phyloP scores from a whole-genome alignment of 306 rosid species.

The Rosa lucieae region DNA sequence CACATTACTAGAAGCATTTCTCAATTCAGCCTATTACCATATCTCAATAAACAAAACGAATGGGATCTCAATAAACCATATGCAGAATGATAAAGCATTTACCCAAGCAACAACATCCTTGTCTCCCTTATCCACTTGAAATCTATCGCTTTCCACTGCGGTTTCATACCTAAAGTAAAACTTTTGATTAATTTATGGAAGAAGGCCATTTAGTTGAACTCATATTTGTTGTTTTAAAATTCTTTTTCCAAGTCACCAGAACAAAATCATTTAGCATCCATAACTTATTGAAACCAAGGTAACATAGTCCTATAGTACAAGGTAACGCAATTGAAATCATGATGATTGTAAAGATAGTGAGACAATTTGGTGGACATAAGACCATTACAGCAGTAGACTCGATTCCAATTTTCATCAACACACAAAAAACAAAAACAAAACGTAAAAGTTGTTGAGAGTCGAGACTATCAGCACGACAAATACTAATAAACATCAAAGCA shows the following conservation, averaged over 20 bases:
- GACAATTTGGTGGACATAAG: neutral
- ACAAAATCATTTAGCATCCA: neutral
- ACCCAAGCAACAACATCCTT: too few species aligned
- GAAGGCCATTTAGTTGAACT: neutral
- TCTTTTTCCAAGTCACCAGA: neutral
- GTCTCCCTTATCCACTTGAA: too few species aligned
- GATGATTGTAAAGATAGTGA: neutral
- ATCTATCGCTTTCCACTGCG: too few species aligned
- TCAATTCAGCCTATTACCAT: too few species aligned
- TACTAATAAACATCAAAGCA: neutral
- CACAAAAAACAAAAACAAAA: neutral
- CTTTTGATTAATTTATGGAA: neutral
- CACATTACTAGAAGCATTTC: too few species aligned
- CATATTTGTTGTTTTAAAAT: neutral
- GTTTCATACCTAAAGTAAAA: too few species aligned
- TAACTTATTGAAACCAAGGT: neutral
- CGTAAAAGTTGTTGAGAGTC: neutral
- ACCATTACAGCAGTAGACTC: neutral
- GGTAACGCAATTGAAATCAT: neutral
- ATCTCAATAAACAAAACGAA: too few species aligned
- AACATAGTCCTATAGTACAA: neutral
- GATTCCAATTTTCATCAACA: neutral
- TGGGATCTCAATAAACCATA: too few species aligned
- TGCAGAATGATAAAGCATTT: too few species aligned
- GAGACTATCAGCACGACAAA: neutral